Base-by-base conservation (phyloP, 495 filamentous ascomycete species). In the Hypoxylon cercidicola region DNA sequence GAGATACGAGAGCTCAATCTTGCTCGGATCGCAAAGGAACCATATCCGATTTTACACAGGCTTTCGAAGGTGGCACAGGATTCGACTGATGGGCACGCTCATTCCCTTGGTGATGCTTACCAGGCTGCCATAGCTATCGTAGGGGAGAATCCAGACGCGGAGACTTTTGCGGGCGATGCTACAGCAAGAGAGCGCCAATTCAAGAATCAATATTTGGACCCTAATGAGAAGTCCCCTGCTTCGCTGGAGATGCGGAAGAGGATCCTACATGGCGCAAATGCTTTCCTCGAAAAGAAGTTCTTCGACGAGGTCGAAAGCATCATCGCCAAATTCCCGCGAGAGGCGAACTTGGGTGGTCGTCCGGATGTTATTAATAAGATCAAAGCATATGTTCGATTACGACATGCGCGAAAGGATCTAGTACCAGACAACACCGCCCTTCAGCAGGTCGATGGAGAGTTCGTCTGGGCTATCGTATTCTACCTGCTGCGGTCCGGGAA, bases 401-500 rank as follows among this genome's bases (percentile, higher is more conserved):
- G 89, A 46, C 81, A 87, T 23, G 79, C 85, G 3, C 84, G 89
- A 44, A 95, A 92, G 77, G 90, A 94, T 65, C 86, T 97, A 21
- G 89, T 86, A 1, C 85, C 87, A 0, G 93, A 97, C 71, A 86
- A 86, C 59, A 82, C 84, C 9, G 85, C 90, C 58, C 76, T 96
- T 37, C 91, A 94, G 71, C 81, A 83, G 65, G 82, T 91, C 34
- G 85, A 87, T n/a, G 84, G 84, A 41, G 92, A 97, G 69, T 94
- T 90, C 70, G 90, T 93, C 63, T 99, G 96, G 96, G 92, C 92
- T 44, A 78, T 97, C 12, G 85, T 98, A 15, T 99, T 95, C 77
- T 97, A 89, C 76, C 85, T 97, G n/a, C 79, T 99, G 16, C 86
- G 95, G 10, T 88, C 89, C 60, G 95, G 95, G 19, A 89, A 94